Evolutionary conservation across 2,329 filamentous ascomycete species (phyloP).

Genomic region (Coleophoma eucalyptorum): DNA sequence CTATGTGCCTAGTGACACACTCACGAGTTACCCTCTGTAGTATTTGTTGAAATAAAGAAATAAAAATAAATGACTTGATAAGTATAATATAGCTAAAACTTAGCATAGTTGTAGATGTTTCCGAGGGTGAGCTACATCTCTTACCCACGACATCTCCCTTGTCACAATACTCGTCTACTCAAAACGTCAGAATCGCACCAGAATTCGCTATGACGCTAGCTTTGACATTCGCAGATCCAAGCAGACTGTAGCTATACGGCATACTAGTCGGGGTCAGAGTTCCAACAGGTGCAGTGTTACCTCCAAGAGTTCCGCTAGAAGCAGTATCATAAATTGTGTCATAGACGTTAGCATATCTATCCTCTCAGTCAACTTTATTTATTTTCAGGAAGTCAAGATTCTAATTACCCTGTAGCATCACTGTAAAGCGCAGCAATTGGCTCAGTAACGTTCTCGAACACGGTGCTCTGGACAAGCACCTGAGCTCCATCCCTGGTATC

Average conservation of each 20-base stretch:
- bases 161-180: too few relatives aligned
- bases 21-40: too few relatives aligned
- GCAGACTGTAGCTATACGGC: conserved; percentile 48
- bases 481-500: conserved; percentile 55
- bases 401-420: conserved; percentile 9
- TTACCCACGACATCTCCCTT: too few relatives aligned
- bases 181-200: conserved; percentile 31
- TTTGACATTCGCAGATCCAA: conserved; percentile 45
- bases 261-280: conserved; percentile 41
- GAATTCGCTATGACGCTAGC: conserved; percentile 26
- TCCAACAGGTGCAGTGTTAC: conserved; percentile 45
- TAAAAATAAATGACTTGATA: too few relatives aligned
- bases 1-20: too few relatives aligned
- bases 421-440: conserved; percentile 25
- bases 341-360: conserved; percentile 35
- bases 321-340: conserved; percentile 46
- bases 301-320: too few relatives aligned
- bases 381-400: not conserved
- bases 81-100: too few relatives aligned
- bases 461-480: conserved; percentile 53
- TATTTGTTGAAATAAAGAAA: too few relatives aligned
- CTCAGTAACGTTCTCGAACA: conserved; percentile 41
- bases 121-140: too few relatives aligned
- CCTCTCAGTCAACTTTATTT: conserved; percentile 33
- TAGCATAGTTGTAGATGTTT: too few relatives aligned